A percentile compares a stretch with the other conserved stretches of the same genome.
These are phyloP conservation scores for Colletotrichum sojae DNA, from an alignment of 2,329 filamentous ascomycete genomes.

Conservation along the genomic window DNA sequence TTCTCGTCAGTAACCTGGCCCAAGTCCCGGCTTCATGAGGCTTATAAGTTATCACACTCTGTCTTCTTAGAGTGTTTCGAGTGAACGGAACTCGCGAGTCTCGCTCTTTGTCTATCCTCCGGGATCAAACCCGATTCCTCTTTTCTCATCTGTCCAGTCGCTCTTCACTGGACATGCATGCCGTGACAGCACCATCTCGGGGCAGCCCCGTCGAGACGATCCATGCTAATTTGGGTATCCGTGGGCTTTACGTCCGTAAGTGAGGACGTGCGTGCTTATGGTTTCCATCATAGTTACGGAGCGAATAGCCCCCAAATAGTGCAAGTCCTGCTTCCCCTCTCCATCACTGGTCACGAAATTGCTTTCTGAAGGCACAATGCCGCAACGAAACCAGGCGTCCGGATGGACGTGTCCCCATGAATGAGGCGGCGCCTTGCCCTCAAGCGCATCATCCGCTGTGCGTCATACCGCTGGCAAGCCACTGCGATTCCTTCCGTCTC, in stretches of 20 bases:
- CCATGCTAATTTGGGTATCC: conserved; percentile 21
- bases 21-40: too few species aligned
- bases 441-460: background rate
- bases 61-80: background rate
- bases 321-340: background rate
- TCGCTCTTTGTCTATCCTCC: conserved; percentile 1
- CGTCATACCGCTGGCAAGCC: background rate
- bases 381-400: conserved; percentile 7
- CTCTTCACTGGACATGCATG: conserved; percentile 12
- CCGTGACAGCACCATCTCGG: conserved; percentile 25
- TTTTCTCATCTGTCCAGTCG: conserved; percentile 27
- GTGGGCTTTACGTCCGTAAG: conserved; percentile 27
- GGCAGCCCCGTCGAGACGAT: conserved; percentile 21
- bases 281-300: background rate
- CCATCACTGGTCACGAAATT: background rate
- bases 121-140: conserved; percentile 24
- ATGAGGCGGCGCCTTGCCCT: conserved; percentile 10
- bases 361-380: conserved; percentile 19
- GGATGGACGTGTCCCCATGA: background rate
- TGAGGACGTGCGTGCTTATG: conserved; percentile 3
- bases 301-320: conserved; percentile 24
- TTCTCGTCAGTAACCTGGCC: too few species aligned
- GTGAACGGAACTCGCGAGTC: too few species aligned
- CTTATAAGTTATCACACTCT: background rate
- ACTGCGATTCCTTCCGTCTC: background rate